Evolutionary conservation across 768 basidiomycete species (phyloP), one percentile per base, ranked within the genome.

Genomic region (Leucosporidium creatinivorum): DNA sequence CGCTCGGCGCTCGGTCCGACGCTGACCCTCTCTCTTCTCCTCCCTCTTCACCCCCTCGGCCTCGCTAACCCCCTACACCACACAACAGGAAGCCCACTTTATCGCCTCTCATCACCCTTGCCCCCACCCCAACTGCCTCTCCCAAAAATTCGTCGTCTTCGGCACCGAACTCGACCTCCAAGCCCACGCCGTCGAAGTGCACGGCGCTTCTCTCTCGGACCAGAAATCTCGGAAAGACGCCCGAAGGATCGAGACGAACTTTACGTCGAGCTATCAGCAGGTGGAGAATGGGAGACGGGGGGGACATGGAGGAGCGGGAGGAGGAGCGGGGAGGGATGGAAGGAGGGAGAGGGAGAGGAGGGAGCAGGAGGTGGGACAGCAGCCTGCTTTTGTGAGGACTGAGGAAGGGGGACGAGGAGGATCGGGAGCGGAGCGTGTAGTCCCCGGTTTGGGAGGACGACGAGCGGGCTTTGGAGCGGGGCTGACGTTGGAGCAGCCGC

Each of bases 131-230:
- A 76, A 81, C 49, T 99, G 94, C 75, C 85, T 87, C 55, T 86
- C 85, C 8, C 87, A 85, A 73, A 97, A 96, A 79, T 99, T 99
- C 70, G 89, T 98, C 68, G 96, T 98, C 18, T 98, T 98, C 77
- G 85, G 85, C 50, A 87, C 87, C 5, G 82, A 85, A 19, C 80
- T 99, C 17, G 96, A 99, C 76, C 85, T 97, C 48, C 86, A 92
- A 77, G 94, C 87, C 0, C 96, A 99, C 77, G 87, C 88, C 79
- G 87, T 97, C 15, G 86, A 89, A 62, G 87, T 85, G 61, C 91
- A 93, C 68, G 88, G 86, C 13, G 84, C 68, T 47, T n/a, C 63
- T 28, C 58, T 39, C 58, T 26, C 31, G 12, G 85, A 82, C 21
- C 78, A 88, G 3, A 82, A 85, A 21, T 88, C 88, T 73, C 85